Evolutionary conservation across 805 yeast species (phyloP).

Genomic region (Candida stauntonica): DNA sequence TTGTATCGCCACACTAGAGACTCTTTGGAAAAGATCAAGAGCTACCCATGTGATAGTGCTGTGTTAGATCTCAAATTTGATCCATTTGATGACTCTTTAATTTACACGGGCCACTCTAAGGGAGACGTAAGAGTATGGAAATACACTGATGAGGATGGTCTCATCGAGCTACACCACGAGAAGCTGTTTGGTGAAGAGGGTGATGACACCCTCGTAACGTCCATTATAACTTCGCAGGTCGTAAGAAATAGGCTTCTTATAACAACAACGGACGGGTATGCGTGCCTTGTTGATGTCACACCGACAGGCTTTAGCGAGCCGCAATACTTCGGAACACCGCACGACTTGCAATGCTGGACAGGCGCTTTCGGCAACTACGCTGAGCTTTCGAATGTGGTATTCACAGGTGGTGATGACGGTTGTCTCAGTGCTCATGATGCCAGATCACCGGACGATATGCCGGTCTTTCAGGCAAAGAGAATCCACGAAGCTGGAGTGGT

Average conservation of each 20-base stretch:
- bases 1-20: slow-evolving; percentile 27
- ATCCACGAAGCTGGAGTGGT: slow-evolving; percentile 92
- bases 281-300: slow-evolving; percentile 37
- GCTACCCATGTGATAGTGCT: slow-evolving; percentile 47
- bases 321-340: slow-evolving; percentile 32
- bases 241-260: slow-evolving; percentile 37
- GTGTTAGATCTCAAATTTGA: slow-evolving; percentile 72
- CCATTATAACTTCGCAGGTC: slow-evolving; percentile 52
- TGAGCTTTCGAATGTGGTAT: slow-evolving; percentile 52
- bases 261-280: slow-evolving; percentile 68
- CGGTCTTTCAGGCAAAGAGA: slow-evolving; percentile 38
- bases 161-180: slow-evolving; percentile 27
- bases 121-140: slow-evolving; percentile 72
- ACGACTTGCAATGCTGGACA: slow-evolving; percentile 86
- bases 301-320: slow-evolving; percentile 26
- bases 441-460: slow-evolving; percentile 31
- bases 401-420: slow-evolving; percentile 91
- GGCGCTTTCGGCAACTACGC: slow-evolving; percentile 62
- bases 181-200: slow-evolving; percentile 49
- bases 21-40: slow-evolving; percentile 21
- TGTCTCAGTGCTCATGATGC: slow-evolving; percentile 69
- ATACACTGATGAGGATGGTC: slow-evolving; percentile 16
- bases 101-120: slow-evolving; percentile 74
- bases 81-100: slow-evolving; percentile 44
- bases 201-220: slow-evolving; percentile 51